Conservation (phyloP, 192 early-diverging fungal genomes). For the Gamsiella multidivaricata region DNA sequence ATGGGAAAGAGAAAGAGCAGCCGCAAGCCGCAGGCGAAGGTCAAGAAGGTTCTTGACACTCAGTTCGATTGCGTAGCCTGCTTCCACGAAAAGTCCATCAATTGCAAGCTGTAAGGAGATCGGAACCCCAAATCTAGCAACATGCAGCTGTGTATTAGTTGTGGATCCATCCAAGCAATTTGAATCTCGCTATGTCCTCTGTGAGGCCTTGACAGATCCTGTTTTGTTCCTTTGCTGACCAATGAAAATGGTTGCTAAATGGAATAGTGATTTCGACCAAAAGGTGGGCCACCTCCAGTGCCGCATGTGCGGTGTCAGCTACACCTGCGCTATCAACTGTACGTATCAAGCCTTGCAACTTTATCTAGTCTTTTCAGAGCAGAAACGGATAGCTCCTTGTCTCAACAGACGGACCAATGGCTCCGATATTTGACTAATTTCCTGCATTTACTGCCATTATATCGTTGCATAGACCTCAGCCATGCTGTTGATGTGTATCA, state of each 20-base stretch:
- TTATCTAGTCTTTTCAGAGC: too few relatives aligned
- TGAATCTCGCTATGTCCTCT: too few relatives aligned
- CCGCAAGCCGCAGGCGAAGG: constrained; percentile 74
- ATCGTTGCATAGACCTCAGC: constrained; percentile 69
- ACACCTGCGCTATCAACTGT: constrained; percentile 78
- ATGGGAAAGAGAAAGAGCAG: constrained; percentile 57
- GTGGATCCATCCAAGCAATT: too few relatives aligned
- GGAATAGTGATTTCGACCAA: constrained; percentile 70
- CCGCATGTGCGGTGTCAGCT: constrained; percentile 80
- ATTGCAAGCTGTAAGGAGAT: constrained; percentile 75
- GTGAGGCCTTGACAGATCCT: not conserved
- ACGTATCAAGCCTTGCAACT: constrained; percentile 14
- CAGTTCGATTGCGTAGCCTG: constrained; percentile 88
- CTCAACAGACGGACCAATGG: too few relatives aligned
- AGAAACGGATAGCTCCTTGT: too few relatives aligned
- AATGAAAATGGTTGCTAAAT: too few relatives aligned
- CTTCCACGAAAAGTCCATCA: constrained; percentile 86
- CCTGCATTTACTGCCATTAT: too few relatives aligned
- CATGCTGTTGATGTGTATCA: constrained; percentile 93
- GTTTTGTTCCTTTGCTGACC: not conserved
- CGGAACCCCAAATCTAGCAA: not conserved
- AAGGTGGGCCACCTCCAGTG: constrained; percentile 84
- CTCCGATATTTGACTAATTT: too few relatives aligned
- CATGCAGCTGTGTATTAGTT: too few relatives aligned
- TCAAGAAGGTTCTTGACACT: constrained; percentile 75